A percentile compares a stretch with the other conserved stretches of the same genome.
These are phyloP conservation scores for Echium plantagineum DNA, from an alignment of 257 asterid species.

Conservation along the genomic window DNA sequence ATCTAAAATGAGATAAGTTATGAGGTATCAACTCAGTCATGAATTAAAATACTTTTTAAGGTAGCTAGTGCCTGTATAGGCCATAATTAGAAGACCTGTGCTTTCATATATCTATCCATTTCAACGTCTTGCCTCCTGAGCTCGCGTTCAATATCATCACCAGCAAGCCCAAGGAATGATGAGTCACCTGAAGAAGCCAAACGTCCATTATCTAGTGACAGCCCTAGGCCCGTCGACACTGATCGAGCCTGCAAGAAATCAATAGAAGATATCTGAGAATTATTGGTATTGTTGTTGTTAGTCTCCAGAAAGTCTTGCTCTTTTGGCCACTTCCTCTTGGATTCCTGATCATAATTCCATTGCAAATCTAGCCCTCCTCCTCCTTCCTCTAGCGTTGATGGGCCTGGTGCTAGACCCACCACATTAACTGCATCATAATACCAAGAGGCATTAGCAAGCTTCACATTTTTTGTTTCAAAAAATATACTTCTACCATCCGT, in stretches of 20 bases:
- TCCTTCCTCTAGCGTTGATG: slow-evolving; percentile 38
- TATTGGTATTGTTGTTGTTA: slow-evolving; percentile 30
- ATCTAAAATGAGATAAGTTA: no score
- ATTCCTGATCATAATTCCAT: slow-evolving; percentile 63
- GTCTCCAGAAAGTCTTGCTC: slow-evolving; percentile 73
- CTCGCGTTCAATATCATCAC: slow-evolving; percentile 71
- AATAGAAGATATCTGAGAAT: slow-evolving; percentile 67
- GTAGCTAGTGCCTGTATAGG: not conserved
- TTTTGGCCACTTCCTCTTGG: slow-evolving; percentile 56
- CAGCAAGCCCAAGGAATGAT: slow-evolving; percentile 52
- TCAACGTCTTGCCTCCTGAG: slow-evolving; percentile 84
- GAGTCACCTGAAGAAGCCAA: slow-evolving; percentile 65
- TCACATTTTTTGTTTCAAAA: not conserved
- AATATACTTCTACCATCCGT: not conserved
- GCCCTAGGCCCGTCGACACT: slow-evolving; percentile 93
- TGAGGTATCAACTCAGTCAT: not conserved
- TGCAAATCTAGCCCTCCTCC: slow-evolving; percentile 58
- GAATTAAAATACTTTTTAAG: not conserved
- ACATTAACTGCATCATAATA: slow-evolving; percentile 57
- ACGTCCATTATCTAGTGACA: slow-evolving; percentile 74
- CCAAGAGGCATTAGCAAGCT: not conserved
- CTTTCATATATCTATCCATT: slow-evolving; percentile 66
- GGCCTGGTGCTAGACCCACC: slow-evolving; percentile 60
- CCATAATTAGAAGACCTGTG: slow-evolving; percentile 44
- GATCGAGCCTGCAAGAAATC: slow-evolving; percentile 80